Percentiles rank a stretch among this genome's conserved stretches.
phyloP scores from a whole-genome alignment of 192 early-diverging fungal genomes.

The Rhizophagus sp. region DNA sequence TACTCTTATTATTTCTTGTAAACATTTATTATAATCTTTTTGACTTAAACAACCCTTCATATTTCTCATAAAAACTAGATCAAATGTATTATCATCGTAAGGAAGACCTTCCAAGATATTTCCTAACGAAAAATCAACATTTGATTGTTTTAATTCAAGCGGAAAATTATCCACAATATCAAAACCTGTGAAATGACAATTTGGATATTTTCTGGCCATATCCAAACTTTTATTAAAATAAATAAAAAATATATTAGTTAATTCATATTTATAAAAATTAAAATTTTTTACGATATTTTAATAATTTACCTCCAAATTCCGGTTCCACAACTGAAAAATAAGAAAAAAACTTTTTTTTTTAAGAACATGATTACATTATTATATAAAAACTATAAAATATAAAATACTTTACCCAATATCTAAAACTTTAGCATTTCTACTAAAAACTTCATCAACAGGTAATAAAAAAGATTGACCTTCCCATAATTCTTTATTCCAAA shows the following conservation, averaged over 20 bases:
- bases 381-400: too few species aligned
- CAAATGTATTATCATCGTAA: background rate
- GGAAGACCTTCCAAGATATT: conserved; percentile 30
- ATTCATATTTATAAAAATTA: too few species aligned
- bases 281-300: too few species aligned
- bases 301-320: background rate
- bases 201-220: conserved; percentile 32
- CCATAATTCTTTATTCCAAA: background rate
- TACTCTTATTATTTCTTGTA: background rate
- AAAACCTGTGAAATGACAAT: conserved; percentile 33
- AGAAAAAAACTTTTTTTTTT: too few species aligned
- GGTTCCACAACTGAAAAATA: background rate
- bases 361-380: too few species aligned
- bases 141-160: conserved; percentile 14
- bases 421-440: background rate
- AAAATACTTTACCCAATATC: background rate
- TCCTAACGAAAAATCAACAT: conserved; percentile 26
- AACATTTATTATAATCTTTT: background rate
- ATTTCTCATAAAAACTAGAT: conserved; percentile 30
- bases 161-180: conserved; percentile 26
- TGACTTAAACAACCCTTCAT: background rate
- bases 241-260: too few species aligned
- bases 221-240: background rate
- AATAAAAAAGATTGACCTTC: background rate
- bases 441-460: background rate